Evolutionary conservation across 1,139 yeast genomes (phyloP).

Genomic region (Blastobotrys ciferrii): DNA sequence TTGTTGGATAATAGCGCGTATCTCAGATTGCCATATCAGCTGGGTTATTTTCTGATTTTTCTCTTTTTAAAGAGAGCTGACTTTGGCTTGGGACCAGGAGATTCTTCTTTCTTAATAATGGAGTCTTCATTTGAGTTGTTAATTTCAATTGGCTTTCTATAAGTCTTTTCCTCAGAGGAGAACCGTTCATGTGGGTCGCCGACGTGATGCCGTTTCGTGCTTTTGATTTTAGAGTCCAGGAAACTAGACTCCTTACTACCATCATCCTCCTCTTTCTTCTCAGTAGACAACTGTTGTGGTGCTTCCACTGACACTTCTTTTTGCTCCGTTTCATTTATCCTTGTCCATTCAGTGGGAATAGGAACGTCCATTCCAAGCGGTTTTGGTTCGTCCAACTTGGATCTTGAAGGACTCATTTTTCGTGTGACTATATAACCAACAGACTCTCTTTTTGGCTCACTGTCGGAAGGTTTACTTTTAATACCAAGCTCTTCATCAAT

Average conservation of each 20-base stretch:
- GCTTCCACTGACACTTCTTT: no score
- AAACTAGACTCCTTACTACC: background rate
- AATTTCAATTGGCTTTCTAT: background rate
- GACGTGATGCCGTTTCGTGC: background rate
- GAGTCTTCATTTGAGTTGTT: background rate
- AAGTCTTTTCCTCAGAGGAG: conserved; percentile 4
- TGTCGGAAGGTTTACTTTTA: background rate
- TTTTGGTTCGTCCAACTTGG: background rate
- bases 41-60: conserved; percentile 10
- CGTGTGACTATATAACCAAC: background rate
- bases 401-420: background rate
- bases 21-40: no score
- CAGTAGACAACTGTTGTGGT: no score
- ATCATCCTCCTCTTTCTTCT: no score
- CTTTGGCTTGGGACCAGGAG: background rate
- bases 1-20: no score
- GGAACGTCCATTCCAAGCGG: background rate
- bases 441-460: background rate
- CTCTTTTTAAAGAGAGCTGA: conserved; percentile 28
- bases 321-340: background rate
- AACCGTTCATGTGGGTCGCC: background rate
- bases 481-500: conserved; percentile 25
- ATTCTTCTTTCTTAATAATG: background rate
- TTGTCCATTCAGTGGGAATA: background rate
- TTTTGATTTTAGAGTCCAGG: background rate